These are phyloP conservation scores for Gelatoporia subvermispora DNA, from an alignment of 768 basidiomycete species.

Conservation along the genomic window DNA sequence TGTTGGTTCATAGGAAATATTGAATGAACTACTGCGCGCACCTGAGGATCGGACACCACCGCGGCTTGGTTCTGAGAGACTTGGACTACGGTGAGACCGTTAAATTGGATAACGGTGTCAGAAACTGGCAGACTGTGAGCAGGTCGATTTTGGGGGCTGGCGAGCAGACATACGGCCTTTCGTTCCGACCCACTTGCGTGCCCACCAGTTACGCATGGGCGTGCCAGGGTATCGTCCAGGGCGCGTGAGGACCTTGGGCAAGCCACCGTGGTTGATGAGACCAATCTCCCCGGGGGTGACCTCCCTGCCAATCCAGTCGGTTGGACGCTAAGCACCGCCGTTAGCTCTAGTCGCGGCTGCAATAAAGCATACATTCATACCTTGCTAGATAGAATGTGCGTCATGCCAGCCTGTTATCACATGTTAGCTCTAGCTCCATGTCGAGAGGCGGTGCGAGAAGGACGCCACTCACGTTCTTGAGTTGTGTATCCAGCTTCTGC, in stretches of 20 bases:
- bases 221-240: constrained; percentile 77
- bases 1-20: neutral
- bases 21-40: constrained; percentile 23
- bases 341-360: no score
- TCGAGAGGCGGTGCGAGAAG: neutral
- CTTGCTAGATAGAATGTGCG: constrained; percentile 50
- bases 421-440: neutral
- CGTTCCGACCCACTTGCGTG: constrained; percentile 64
- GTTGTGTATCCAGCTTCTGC: constrained; percentile 61
- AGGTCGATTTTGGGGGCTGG: no score
- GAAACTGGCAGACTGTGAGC: constrained; percentile 45
- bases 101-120: constrained; percentile 77
- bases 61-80: constrained; percentile 83
- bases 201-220: constrained; percentile 83
- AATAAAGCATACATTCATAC: no score
- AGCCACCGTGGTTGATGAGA: constrained; percentile 77
- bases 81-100: constrained; percentile 79
- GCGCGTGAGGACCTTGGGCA: constrained; percentile 67
- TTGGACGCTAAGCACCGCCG: constrained; percentile 44
- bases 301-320: constrained; percentile 67
- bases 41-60: constrained; percentile 70
- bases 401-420: constrained; percentile 45
- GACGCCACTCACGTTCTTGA: constrained; percentile 39
- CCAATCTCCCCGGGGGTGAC: constrained; percentile 70
- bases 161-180: constrained; percentile 52